Base-by-base conservation (phyloP, 331 rosid species). In the Rosa hybrid region DNA sequence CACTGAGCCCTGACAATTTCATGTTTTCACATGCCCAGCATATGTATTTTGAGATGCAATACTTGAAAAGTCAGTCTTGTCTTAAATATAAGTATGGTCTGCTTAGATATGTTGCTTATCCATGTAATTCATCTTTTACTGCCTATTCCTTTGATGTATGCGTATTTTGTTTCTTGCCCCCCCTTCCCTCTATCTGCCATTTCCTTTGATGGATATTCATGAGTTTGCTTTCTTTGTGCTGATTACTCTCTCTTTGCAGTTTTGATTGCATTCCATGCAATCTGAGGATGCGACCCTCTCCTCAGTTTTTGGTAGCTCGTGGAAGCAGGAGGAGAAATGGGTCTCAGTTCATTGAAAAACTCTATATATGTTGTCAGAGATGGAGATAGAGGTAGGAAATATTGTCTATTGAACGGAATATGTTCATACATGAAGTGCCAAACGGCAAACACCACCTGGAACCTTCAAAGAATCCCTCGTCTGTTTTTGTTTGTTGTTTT, bases 231-330 rank as follows among this genome's bases (percentile, higher is more conserved):
- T 45, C 68, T 71, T 90, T 72, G 65, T 69, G 18, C 21, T 77
- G 75, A 39, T 70, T 80, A 54, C 87, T 75, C 86, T 16, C 56
- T 16, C 50, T 83, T 71, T 87, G 92, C 98, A 94, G 98, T 88
- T 81, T 86, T 91, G 59, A 72, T 94, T 69, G 82, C 88, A 41
- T 85, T 85, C 59, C 87, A 88, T 34, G 76, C 88, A 63, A 84
- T 91, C 80, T 92, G 90, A 83, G 71, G 71, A 75, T 41, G 44
- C 83, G 81, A 30, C n/a, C 74, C 20, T 77, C 70, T 34, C 72
- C 78, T 38, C 77, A 74, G 71, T 71, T 70, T 63, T 65, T 82
- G 73, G 69, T 70, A 54, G 68, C 51, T 83, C 72, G 70, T 49
- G 69, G 83, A 72, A 75, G 83, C 74, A 59, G 46, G 60, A 39